These are phyloP conservation scores for Sonneratia alba DNA, from an alignment of 345 rosid species.

Conservation along the genomic window DNA sequence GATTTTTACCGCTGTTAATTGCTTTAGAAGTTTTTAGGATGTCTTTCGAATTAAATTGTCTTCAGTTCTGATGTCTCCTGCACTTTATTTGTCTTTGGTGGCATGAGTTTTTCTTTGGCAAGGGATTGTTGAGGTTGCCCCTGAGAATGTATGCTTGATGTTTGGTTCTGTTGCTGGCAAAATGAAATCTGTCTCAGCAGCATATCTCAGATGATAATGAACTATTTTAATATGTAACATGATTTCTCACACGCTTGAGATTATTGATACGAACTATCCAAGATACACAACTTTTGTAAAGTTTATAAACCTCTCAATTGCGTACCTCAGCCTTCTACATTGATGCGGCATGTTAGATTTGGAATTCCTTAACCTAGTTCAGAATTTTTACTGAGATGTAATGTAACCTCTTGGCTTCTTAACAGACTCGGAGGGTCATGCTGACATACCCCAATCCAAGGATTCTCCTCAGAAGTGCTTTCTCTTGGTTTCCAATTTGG, in stretches of 20 bases:
- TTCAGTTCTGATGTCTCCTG: neutral
- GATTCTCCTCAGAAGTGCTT: neutral
- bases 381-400: neutral
- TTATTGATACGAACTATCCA: neutral
- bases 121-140: neutral
- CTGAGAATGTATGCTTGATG: neutral
- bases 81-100: neutral
- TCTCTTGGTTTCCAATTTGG: conserved; percentile 9
- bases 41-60: neutral
- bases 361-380: neutral
- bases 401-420: conserved; percentile 2
- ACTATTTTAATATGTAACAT: neutral
- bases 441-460: neutral
- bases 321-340: neutral
- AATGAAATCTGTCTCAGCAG: neutral
- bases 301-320: neutral
- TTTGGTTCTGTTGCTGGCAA: neutral
- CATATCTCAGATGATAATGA: neutral
- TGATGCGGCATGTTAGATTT: neutral
- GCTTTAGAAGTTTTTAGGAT: neutral
- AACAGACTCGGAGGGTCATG: conserved; percentile 16
- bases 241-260: neutral
- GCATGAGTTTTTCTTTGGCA: neutral
- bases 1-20: neutral
- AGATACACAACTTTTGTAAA: neutral